A percentile compares a stretch with the other conserved stretches of the same genome.
These are phyloP conservation scores for Rhynchosporium agropyri DNA, from an alignment of 2,329 filamentous ascomycete genomes.

Conservation along the genomic window DNA sequence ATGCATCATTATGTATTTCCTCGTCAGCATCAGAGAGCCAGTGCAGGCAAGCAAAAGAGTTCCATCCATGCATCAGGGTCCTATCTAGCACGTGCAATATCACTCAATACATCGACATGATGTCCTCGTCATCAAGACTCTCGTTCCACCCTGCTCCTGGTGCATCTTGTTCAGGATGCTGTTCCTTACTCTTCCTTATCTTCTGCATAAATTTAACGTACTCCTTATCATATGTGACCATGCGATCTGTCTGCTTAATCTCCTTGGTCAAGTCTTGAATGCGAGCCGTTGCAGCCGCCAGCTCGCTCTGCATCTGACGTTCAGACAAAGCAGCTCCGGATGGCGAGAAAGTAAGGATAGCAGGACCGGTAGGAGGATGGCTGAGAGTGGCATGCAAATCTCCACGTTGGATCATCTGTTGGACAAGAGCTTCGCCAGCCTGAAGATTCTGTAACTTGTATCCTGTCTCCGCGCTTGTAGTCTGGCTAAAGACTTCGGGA, in stretches of 20 bases:
- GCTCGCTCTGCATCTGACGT: slow-evolving; percentile 51
- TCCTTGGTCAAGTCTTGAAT: slow-evolving; percentile 52
- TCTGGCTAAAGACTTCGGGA: slow-evolving; percentile 53
- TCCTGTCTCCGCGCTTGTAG: slow-evolving; percentile 58
- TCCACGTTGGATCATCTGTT: slow-evolving; percentile 57
- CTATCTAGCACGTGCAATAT: slow-evolving; percentile 5
- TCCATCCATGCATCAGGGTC: neutral
- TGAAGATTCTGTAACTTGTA: slow-evolving; percentile 46
- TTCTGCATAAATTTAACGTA: slow-evolving; percentile 54
- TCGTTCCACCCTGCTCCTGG: slow-evolving; percentile 33
- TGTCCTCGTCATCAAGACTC: slow-evolving; percentile 40
- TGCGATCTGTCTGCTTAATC: slow-evolving; percentile 56
- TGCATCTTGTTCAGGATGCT: slow-evolving; percentile 15
- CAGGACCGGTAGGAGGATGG: slow-evolving; percentile 46
- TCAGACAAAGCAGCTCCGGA: slow-evolving; percentile 52
- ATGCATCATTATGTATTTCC: slow-evolving; percentile 25
- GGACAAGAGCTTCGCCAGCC: slow-evolving; percentile 52
- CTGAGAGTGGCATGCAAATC: slow-evolving; percentile 58
- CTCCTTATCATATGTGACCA: slow-evolving; percentile 58
- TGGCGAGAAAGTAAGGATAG: slow-evolving; percentile 56
- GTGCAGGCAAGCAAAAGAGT: neutral
- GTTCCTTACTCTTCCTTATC: slow-evolving; percentile 39
- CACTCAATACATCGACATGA: slow-evolving; percentile 36
- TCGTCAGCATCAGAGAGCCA: slow-evolving; percentile 18
- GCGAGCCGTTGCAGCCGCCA: slow-evolving; percentile 47